phyloP scores from a whole-genome alignment of 805 yeast genomes.

The Wickerhamiella occidentalis region DNA sequence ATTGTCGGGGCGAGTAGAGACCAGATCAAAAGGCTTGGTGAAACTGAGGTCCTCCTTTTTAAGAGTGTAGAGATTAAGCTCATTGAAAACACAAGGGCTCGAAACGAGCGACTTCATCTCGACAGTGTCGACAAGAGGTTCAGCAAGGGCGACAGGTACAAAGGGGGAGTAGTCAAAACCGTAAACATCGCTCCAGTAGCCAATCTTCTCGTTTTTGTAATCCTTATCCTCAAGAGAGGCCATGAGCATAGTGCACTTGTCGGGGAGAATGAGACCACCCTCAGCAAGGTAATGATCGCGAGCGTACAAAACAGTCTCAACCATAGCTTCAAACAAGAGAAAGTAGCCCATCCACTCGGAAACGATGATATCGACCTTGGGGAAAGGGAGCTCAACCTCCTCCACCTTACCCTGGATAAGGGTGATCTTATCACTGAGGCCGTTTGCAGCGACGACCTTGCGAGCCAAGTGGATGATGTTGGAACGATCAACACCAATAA shows the following conservation, averaged over 20 bases:
- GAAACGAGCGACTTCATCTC: slow-evolving; percentile 66
- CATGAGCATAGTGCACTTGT: slow-evolving; percentile 75
- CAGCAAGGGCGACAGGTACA: slow-evolving; percentile 71
- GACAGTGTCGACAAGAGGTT: slow-evolving; percentile 94
- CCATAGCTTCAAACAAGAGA: slow-evolving; percentile 89
- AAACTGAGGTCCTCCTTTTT: slow-evolving; percentile 72
- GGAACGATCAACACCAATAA: slow-evolving; percentile 94
- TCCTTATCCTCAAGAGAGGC: slow-evolving; percentile 91
- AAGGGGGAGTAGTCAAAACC: slow-evolving; percentile 95
- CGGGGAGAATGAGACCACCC: slow-evolving; percentile 91
- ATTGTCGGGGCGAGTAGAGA: slow-evolving; percentile 64
- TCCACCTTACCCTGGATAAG: slow-evolving; percentile 86
- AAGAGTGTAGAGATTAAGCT: slow-evolving; percentile 83
- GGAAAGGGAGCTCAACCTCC: slow-evolving; percentile 73
- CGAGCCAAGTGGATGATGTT: slow-evolving; percentile 94
- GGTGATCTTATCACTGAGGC: slow-evolving; percentile 75
- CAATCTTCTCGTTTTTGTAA: slow-evolving; percentile 81
- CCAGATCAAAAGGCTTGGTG: slow-evolving; percentile 52
- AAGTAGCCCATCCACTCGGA: slow-evolving; percentile 99
- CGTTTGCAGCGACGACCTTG: slow-evolving; percentile 72
- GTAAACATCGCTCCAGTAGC: slow-evolving; percentile 92
- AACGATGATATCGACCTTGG: slow-evolving; percentile 84
- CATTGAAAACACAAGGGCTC: slow-evolving; percentile 56
- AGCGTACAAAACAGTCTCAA: slow-evolving; percentile 89
- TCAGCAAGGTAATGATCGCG: slow-evolving; percentile 69